Base-by-base conservation (phyloP, 1,284 basidiomycete species). In the Irpex sp. region DNA sequence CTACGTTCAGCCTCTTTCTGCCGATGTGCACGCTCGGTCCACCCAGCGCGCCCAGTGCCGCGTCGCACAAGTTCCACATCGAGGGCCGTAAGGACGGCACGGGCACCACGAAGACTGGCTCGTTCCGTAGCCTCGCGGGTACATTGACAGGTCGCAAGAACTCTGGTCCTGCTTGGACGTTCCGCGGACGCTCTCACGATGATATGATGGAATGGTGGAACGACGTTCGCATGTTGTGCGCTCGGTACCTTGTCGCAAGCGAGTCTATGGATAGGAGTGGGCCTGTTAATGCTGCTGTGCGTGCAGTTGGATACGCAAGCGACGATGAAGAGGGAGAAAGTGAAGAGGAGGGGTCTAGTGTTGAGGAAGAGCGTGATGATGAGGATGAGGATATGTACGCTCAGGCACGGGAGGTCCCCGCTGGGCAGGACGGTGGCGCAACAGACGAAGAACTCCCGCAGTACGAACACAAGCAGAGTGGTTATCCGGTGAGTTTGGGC, bases 131-230 rank as follows among this genome's bases (percentile, higher is more conserved):
- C 14, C 66, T 77, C 21, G 74, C 78, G 45, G 73, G 75, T 42
- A 66, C 67, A 51, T 58, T 68, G 66, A 74, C 64, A 60, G 71
- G 61, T 2, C 73, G 74, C 18, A 67, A 75, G 58, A 74, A 81
- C 53, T 69, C 80, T 61, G 77, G 82, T 63, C 84, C 87, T 68
- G 93, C 93, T 23, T 98, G 93, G 87, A 94, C 88, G 54, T 98
- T 99, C 84, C 86, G 95, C 58, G 86, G 92, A 52, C 82, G 96
- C 65, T 90, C 86, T 67, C 87, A 93, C 71, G 96, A 98, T 67
- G 96, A 98, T 72, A 94, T 98, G 93, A 96, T 98, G 94, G 96
- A 98, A 78, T 98, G 97, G 92, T 99, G 97, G 96, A 98, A 98
- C 75, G 97, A 98, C 75, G 82, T 97, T 60, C 82, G 95, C 69